Evolutionary conservation across 2,329 filamentous ascomycete genomes (phyloP), one percentile per base, ranked within the genome.

Genomic region (Canariomyces notabilis): DNA sequence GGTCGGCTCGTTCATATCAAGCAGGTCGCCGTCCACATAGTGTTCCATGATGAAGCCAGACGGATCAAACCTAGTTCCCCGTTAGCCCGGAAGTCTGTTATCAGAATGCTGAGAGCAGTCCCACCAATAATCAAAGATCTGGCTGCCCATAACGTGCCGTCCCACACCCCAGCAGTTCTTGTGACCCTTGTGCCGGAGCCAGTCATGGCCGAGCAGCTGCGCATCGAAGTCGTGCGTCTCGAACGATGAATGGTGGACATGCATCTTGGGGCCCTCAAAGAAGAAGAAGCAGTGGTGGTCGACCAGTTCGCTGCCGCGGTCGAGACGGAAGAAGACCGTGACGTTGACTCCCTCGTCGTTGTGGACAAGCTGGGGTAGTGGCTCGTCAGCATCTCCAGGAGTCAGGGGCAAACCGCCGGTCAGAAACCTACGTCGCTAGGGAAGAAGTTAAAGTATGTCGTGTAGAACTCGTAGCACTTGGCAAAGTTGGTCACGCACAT

Each of bases 121-220:
- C 57, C 67, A 79, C 81, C 81, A 85, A 61, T 85, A 86, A 58
- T 87, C 82, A 55, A 87, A 88, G 42, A 87, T 79, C 65, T 87
- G 83, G 52, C 75, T 80, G 4, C 83, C 83, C 56, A 87, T 70
- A 18, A 86, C 75, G 67, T 87, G 83, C 42, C 84, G 65, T 0
- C 84, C 84, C 0, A 88, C 77, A 2, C 84, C 84, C 84, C 84
- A 88, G 51, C 81, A 81, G 55, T 73, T 76, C 57, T 72, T 73
- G 59, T 84, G 84, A 1, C 77, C 78, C 61, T 80, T 77, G 51
- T 77, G 67, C 2, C 70, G 70, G 51, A 88, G 66, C 79, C 81
- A 87, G 57, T 84, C 75, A 64, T 88, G 84, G 1, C 84, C 84
- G 3, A 87, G 67, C 23, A 79, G 71, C 67, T 87, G 83, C 4